phyloP scores from a whole-genome alignment of 805 yeast genomes.

The Ogataea ganodermae region DNA sequence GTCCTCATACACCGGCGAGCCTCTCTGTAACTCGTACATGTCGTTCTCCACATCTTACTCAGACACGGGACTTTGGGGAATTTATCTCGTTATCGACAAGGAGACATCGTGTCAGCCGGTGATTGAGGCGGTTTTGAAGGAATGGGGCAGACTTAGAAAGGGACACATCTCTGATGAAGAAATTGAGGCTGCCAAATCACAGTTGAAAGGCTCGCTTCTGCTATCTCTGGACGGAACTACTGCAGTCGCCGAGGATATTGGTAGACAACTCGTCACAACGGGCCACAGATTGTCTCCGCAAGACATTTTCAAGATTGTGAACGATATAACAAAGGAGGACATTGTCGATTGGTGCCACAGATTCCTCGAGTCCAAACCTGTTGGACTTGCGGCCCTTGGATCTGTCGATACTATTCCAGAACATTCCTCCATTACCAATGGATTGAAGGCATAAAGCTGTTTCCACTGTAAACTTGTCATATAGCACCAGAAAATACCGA shows the following conservation, averaged over 20 bases:
- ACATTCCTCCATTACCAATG: constrained; percentile 51
- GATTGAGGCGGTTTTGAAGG: constrained; percentile 73
- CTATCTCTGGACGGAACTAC: constrained; percentile 93
- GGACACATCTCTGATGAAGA: constrained; percentile 82
- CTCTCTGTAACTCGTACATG: constrained; percentile 92
- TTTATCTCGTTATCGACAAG: constrained; percentile 84
- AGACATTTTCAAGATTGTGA: constrained; percentile 74
- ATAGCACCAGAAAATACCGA: neutral
- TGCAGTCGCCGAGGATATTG: constrained; percentile 96
- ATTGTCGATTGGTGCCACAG: constrained; percentile 87
- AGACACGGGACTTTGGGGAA: constrained; percentile 98
- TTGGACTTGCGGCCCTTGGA: constrained; percentile 92
- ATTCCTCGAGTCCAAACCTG: constrained; percentile 72
- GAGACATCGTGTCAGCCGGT: constrained; percentile 64
- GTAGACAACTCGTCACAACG: constrained; percentile 94
- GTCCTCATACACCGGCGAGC: constrained; percentile 44
- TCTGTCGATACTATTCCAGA: constrained; percentile 72
- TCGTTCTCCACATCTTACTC: constrained; percentile 96
- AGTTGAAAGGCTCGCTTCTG: constrained; percentile 86
- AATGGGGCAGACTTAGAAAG: constrained; percentile 83
- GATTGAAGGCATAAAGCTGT: neutral
- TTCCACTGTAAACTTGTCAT: too few species aligned
- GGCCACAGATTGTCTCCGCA: constrained; percentile 77
- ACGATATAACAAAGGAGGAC: constrained; percentile 74
- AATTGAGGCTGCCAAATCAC: constrained; percentile 92